phyloP scores from a whole-genome alignment of 2,329 filamentous ascomycete genomes.

The Leptographium galeiforme region DNA sequence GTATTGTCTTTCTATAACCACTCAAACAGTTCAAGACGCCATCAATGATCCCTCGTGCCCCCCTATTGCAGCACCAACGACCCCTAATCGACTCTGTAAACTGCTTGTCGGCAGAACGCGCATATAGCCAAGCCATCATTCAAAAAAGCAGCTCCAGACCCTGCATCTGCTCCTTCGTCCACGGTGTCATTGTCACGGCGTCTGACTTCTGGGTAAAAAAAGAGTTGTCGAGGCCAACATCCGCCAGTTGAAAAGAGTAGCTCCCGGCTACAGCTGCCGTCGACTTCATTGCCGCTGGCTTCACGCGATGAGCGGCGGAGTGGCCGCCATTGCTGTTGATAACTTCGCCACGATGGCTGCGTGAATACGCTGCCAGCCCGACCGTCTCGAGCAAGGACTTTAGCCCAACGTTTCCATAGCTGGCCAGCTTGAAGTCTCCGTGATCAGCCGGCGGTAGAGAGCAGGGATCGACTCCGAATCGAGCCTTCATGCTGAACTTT shows the following conservation, averaged over 20 bases:
- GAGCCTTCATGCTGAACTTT: slow-evolving; percentile 2
- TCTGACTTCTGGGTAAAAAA: neutral
- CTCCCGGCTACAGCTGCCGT: neutral
- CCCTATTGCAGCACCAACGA: neutral
- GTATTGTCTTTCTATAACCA: too few relatives aligned
- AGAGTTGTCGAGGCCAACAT: neutral
- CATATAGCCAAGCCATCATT: too few relatives aligned
- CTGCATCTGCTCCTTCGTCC: slow-evolving; percentile 7
- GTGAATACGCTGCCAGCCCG: slow-evolving; percentile 6
- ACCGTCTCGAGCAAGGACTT: slow-evolving; percentile 7
- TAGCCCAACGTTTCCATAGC: slow-evolving; percentile 5
- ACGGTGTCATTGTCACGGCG: neutral
- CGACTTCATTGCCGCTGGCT: neutral
- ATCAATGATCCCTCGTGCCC: neutral
- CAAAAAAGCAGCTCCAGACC: slow-evolving; percentile 4
- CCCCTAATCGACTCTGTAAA: neutral
- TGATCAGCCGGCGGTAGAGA: neutral
- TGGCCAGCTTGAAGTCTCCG: slow-evolving; percentile 1
- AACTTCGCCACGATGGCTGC: neutral
- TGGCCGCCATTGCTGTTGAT: neutral
- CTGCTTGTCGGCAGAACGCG: too few relatives aligned
- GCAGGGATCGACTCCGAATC: slow-evolving; percentile 7
- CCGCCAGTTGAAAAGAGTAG: neutral
- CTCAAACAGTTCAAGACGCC: neutral
- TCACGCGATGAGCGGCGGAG: neutral